phyloP scores from a whole-genome alignment of 371 early-diverging fungal genomes.

The Rhizopus stolonifer region DNA sequence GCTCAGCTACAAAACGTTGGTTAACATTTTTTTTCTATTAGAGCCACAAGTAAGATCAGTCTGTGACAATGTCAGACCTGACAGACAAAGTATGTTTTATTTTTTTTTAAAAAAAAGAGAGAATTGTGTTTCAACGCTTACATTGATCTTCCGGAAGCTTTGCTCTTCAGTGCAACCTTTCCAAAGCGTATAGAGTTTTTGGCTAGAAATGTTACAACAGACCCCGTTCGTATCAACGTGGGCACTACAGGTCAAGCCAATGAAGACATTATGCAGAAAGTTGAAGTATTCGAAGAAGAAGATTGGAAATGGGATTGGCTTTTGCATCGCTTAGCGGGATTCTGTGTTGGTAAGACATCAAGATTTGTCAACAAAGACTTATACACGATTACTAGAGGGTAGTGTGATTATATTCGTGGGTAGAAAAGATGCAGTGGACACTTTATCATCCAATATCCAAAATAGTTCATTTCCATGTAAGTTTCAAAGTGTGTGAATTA shows the following conservation, averaged over 20 bases:
- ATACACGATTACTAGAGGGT: slow-evolving; percentile 46
- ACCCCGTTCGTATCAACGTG: slow-evolving; percentile 87
- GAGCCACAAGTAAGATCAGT: slow-evolving; percentile 95
- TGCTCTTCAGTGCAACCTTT: slow-evolving; percentile 99
- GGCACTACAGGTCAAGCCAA: slow-evolving; percentile 73
- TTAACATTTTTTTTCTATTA: slow-evolving; percentile 11
- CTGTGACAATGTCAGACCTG: slow-evolving; percentile 85
- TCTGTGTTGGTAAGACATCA: slow-evolving; percentile 62
- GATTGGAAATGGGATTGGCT: slow-evolving; percentile 69
- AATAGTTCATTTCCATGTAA: slow-evolving; percentile 56
- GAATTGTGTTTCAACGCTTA: slow-evolving; percentile 1
- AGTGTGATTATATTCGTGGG: slow-evolving; percentile 70
- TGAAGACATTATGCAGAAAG: slow-evolving; percentile 75
- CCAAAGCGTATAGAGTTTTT: slow-evolving; percentile 93
- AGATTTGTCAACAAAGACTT: too few species aligned
- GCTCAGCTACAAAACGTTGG: not conserved
- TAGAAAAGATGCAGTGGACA: slow-evolving; percentile 64
- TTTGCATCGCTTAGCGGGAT: slow-evolving; percentile 45
- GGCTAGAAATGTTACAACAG: slow-evolving; percentile 88
- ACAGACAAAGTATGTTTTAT: slow-evolving; percentile 64
- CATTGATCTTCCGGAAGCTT: slow-evolving; percentile 49
- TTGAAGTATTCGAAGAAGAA: slow-evolving; percentile 64
- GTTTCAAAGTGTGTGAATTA: not conserved
- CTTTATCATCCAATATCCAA: slow-evolving; percentile 55
- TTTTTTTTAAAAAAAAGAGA: not conserved